Percentiles rank a stretch among this genome's conserved stretches.
These are phyloP conservation scores for Agrocybe pediades DNA, from an alignment of 768 basidiomycete species.

Conservation along the genomic window DNA sequence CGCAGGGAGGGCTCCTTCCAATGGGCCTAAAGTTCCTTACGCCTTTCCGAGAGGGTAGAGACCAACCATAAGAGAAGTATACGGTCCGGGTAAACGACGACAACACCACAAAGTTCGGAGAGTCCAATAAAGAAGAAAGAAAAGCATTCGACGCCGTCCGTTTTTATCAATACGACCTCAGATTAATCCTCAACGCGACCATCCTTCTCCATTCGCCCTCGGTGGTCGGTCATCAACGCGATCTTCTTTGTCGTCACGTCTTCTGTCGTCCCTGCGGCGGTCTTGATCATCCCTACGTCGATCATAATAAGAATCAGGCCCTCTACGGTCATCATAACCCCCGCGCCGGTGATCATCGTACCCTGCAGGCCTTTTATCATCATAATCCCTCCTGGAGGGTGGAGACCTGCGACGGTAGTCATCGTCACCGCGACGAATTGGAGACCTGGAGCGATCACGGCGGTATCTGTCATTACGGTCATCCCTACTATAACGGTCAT, in stretches of 20 bases:
- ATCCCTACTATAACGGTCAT: conserved; percentile 56
- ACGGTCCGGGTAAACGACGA: conserved; percentile 57
- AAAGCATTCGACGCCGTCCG: conserved; percentile 36
- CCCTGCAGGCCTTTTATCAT: conserved; percentile 89
- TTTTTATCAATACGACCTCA: conserved; percentile 35
- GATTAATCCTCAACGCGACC: conserved; percentile 64
- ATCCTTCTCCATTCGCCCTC: conserved; percentile 78
- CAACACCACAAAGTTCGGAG: conserved; percentile 47
- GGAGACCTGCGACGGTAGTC: conserved; percentile 88
- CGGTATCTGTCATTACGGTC: conserved; percentile 60
- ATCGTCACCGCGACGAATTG: conserved; percentile 67
- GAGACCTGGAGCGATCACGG: conserved; percentile 84
- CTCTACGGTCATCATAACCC: conserved; percentile 81
- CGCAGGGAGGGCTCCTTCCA: conserved; percentile 14
- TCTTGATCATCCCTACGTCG: conserved; percentile 81
- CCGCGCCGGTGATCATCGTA: conserved; percentile 90
- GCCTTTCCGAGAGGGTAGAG: conserved; percentile 34
- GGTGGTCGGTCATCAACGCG: conserved; percentile 79
- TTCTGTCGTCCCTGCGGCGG: conserved; percentile 71
- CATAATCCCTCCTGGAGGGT: conserved; percentile 76
- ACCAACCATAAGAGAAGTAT: conserved; percentile 52
- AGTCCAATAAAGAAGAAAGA: conserved; percentile 54
- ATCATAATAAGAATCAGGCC: conserved; percentile 85
- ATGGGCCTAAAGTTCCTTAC: conserved; percentile 25
- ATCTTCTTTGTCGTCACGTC: conserved; percentile 85